phyloP scores from a whole-genome alignment of 73 alveolate species.

The Paramecium bursaria region DNA sequence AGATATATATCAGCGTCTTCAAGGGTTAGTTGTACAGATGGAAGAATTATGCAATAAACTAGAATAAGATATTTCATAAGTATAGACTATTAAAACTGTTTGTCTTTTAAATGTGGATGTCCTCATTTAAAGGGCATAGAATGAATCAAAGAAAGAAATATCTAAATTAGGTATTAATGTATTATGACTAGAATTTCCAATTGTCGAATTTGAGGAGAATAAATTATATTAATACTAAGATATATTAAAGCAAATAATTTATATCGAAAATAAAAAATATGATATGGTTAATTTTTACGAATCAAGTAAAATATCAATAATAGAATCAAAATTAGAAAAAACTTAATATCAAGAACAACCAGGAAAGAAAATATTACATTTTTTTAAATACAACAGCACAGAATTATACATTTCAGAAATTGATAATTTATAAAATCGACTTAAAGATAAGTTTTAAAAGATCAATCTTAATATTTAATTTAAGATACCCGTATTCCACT shows the following conservation, averaged over 20 bases:
- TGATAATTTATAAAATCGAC: background rate
- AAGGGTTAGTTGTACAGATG: background rate
- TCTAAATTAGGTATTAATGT: constrained; percentile 9
- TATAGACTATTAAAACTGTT: constrained; percentile 17
- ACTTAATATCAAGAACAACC: no score
- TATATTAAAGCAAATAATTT: no score
- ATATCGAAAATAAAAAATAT: no score
- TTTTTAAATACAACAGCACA: constrained; percentile 11
- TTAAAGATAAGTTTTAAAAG: background rate
- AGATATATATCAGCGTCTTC: no score
- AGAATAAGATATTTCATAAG: constrained; percentile 17
- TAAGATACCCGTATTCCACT: constrained; percentile 7
- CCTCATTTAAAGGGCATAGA: background rate
- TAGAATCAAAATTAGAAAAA: no score
- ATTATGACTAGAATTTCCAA: constrained; percentile 4
- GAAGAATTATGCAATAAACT: constrained; percentile 1
- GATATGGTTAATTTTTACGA: no score
- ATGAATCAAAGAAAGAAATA: constrained; percentile 23
- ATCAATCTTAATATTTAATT: background rate
- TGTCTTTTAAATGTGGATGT: constrained; percentile 7
- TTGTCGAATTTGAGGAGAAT: background rate
- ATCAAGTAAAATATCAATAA: no score
- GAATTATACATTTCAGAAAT: constrained; percentile 19
- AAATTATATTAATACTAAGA: no score
- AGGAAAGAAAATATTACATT: constrained; percentile 18